Conservation (phyloP, 148 eudicot species). For the Persicaria maculosa region DNA sequence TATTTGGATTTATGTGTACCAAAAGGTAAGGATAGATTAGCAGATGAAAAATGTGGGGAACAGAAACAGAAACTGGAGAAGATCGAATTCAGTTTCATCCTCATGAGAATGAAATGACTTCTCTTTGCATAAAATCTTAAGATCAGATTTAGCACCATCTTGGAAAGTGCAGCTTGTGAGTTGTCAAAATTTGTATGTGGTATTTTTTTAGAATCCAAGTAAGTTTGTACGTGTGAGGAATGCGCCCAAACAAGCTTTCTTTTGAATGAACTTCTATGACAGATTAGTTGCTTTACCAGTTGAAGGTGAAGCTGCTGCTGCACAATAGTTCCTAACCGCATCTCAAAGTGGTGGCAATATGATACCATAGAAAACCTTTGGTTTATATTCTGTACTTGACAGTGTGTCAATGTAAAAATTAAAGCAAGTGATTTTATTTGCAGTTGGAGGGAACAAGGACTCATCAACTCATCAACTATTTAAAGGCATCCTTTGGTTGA, state of each 20-base stretch:
- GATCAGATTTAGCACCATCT: neutral
- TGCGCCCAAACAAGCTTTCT: neutral
- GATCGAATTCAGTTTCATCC: too few species aligned
- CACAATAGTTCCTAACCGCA: neutral
- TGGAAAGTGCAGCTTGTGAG: neutral
- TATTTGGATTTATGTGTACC: constrained; percentile 8
- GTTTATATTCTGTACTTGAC: too few species aligned
- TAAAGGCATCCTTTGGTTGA: too few species aligned
- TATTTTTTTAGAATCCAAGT: too few species aligned
- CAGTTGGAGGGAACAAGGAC: too few species aligned
- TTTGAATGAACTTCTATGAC: neutral
- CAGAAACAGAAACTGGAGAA: neutral
- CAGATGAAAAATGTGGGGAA: constrained; percentile 10
- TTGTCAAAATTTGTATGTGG: too few species aligned
- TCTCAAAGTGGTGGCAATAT: neutral
- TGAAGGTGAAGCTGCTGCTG: neutral
- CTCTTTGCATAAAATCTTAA: neutral
- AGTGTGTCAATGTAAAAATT: too few species aligned
- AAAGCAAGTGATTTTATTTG: too few species aligned
- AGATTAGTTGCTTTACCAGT: neutral
- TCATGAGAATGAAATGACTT: neutral
- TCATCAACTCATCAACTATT: too few species aligned
- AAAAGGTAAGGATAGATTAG: neutral
- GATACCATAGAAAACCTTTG: too few species aligned
- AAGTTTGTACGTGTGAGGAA: neutral